These are phyloP conservation scores for Cicer yamashitae DNA, from an alignment of 306 rosid species.

Conservation along the genomic window DNA sequence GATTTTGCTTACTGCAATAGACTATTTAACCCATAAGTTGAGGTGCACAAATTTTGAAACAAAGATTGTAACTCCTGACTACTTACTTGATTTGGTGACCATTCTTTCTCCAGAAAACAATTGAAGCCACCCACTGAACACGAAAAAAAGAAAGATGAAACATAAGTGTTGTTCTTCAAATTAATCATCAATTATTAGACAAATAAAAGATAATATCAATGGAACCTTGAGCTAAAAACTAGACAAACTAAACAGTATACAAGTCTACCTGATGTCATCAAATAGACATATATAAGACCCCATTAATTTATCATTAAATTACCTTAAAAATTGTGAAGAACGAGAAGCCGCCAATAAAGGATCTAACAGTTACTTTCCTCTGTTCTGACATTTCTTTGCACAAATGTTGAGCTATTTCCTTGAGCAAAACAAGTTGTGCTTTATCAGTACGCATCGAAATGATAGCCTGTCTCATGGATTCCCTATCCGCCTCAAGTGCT, in stretches of 20 bases:
- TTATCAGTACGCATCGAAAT: constrained; percentile 93
- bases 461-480: constrained; percentile 95
- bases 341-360: constrained; percentile 52
- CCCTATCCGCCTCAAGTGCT: constrained; percentile 97
- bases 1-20: constrained; percentile 6
- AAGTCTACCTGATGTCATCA: background rate
- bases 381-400: constrained; percentile 75
- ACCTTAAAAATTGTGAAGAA: constrained; percentile 77
- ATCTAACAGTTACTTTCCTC: constrained; percentile 54
- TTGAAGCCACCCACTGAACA: constrained; percentile 75
- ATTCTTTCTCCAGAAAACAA: constrained; percentile 77
- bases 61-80: constrained; percentile 18
- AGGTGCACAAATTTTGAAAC: constrained; percentile 24
- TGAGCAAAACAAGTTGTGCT: constrained; percentile 83
- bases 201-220: constrained; percentile 4
- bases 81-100: constrained; percentile 85
- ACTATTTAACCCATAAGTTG: background rate
- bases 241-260: constrained; percentile 10
- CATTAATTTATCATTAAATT: constrained; percentile 16
- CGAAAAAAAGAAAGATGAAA: constrained; percentile 40
- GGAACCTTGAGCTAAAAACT: background rate
- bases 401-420: constrained; percentile 95
- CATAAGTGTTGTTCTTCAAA: constrained; percentile 35
- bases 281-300: background rate
- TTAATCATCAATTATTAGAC: constrained; percentile 17